Percentiles rank a stretch among this genome's conserved stretches.
phyloP scores from a whole-genome alignment of 2,329 filamentous ascomycete genomes.

The Furcasterigmium furcatum region DNA sequence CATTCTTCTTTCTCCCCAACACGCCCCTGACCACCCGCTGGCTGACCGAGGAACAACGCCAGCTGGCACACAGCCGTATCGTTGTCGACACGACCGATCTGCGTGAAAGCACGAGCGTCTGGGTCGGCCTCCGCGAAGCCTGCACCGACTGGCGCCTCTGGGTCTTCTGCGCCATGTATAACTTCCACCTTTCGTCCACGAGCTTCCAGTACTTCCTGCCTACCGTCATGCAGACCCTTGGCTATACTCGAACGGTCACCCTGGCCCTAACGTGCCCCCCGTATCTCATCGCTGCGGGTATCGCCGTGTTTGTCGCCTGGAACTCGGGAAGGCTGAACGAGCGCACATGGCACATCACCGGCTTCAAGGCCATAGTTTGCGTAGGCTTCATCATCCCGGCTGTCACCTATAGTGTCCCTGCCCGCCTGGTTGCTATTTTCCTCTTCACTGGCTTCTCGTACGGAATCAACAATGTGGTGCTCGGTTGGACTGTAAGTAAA shows the following conservation, averaged over 20 bases:
- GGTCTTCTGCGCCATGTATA: slow-evolving; percentile 20
- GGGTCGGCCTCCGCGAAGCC: slow-evolving; percentile 22
- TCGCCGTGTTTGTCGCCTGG: slow-evolving; percentile 30
- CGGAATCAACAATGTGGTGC: slow-evolving; percentile 39
- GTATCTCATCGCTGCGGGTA: slow-evolving; percentile 31
- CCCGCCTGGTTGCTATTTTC: slow-evolving; percentile 22
- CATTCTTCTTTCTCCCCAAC: slow-evolving; percentile 17
- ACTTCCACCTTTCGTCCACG: slow-evolving; percentile 32
- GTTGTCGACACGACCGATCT: slow-evolving; percentile 19
- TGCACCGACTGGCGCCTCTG: slow-evolving; percentile 18
- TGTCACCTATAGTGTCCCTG: slow-evolving; percentile 20
- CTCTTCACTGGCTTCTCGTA: slow-evolving; percentile 31
- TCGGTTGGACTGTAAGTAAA: too few relatives aligned
- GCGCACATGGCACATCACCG: slow-evolving; percentile 42
- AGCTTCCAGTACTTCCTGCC: slow-evolving; percentile 77
- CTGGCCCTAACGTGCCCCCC: slow-evolving; percentile 45
- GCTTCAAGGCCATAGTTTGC: slow-evolving; percentile 34
- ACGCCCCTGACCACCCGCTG: slow-evolving; percentile 29
- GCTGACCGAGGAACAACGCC: slow-evolving; percentile 29
- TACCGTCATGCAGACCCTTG: slow-evolving; percentile 62
- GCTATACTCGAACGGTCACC: slow-evolving; percentile 33
- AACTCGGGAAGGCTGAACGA: slow-evolving; percentile 43
- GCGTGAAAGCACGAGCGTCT: slow-evolving; percentile 31
- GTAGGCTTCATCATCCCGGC: slow-evolving; percentile 28
- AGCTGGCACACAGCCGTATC: slow-evolving; percentile 37